These are phyloP conservation scores for Vigna radiata DNA, from an alignment of 306 rosid species.

Conservation along the genomic window DNA sequence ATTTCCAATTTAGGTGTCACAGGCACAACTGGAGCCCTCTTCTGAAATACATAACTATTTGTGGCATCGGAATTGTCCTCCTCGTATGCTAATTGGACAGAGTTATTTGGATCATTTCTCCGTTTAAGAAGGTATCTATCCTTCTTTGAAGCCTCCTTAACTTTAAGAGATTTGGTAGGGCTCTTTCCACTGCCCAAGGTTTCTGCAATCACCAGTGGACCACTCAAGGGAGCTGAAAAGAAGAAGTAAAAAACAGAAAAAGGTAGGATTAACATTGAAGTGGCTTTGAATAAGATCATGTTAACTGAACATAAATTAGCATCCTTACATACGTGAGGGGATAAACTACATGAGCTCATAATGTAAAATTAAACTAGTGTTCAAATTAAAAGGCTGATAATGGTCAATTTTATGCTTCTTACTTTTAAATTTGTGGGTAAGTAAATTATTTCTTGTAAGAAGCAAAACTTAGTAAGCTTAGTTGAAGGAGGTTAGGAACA, in stretches of 20 bases:
- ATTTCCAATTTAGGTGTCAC: slow-evolving; percentile 46
- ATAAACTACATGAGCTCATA: background rate
- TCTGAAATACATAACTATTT: slow-evolving; percentile 64
- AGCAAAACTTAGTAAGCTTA: no score
- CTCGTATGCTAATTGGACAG: slow-evolving; percentile 53
- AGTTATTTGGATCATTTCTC: slow-evolving; percentile 70
- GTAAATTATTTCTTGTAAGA: no score
- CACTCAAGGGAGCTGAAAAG: slow-evolving; percentile 91
- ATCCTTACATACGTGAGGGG: background rate
- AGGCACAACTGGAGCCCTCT: slow-evolving; percentile 60
- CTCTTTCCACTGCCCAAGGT: slow-evolving; percentile 69
- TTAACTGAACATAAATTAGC: background rate
- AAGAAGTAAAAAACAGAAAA: background rate
- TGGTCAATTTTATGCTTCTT: no score
- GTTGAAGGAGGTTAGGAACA: no score
- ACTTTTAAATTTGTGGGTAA: no score
- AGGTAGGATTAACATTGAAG: background rate
- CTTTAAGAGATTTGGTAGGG: slow-evolving; percentile 65
- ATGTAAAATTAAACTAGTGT: background rate
- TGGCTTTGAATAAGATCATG: background rate
- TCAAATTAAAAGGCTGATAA: slow-evolving; percentile 11
- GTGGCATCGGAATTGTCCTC: slow-evolving; percentile 64
- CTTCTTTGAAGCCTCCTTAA: slow-evolving; percentile 78
- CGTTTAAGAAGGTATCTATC: slow-evolving; percentile 89
- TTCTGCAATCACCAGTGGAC: slow-evolving; percentile 93